A percentile compares a stretch with the other conserved stretches of the same genome.
Evolutionary conservation across 2,329 filamentous ascomycete species (phyloP).

Genomic region (Phialocephala subalpina): DNA sequence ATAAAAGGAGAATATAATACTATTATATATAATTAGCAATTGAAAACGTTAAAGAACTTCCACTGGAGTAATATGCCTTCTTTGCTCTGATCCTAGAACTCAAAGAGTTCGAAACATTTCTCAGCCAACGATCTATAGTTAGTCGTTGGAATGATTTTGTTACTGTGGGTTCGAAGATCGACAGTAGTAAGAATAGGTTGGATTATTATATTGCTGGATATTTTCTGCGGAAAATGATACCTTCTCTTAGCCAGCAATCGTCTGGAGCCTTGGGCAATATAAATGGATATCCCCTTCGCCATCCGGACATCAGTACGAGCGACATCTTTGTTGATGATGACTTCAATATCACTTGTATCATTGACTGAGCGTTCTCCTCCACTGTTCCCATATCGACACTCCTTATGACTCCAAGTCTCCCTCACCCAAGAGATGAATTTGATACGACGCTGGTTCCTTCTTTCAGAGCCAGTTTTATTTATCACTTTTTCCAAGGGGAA

Average conservation of each 20-base stretch:
- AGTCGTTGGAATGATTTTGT: conserved; percentile 31
- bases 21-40: too few relatives aligned
- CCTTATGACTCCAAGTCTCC: conserved; percentile 28
- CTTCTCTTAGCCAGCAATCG: conserved; percentile 21
- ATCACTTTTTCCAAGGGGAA: conserved; percentile 18
- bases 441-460: conserved; percentile 16
- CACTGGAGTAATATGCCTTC: conserved; percentile 39
- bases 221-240: conserved; percentile 40
- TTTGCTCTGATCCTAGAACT: conserved; percentile 42
- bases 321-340: conserved; percentile 43
- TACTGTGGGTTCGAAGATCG: conserved; percentile 37
- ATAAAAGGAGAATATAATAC: too few relatives aligned
- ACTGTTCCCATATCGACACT: conserved; percentile 40
- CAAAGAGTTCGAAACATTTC: conserved; percentile 34
- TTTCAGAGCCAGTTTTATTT: conserved; percentile 24
- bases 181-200: conserved; percentile 38
- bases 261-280: background rate
- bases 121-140: conserved; percentile 32
- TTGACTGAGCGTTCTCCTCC: conserved; percentile 42
- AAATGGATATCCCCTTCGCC: conserved; percentile 34
- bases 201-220: conserved; percentile 36
- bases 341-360: conserved; percentile 43
- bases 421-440: conserved; percentile 23
- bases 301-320: conserved; percentile 39
- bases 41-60: conserved; percentile 41